A percentile compares a stretch with the other conserved stretches of the same genome.
These are phyloP conservation scores for Biscogniauxia marginata DNA, from an alignment of 2,329 filamentous ascomycete species.

Conservation along the genomic window DNA sequence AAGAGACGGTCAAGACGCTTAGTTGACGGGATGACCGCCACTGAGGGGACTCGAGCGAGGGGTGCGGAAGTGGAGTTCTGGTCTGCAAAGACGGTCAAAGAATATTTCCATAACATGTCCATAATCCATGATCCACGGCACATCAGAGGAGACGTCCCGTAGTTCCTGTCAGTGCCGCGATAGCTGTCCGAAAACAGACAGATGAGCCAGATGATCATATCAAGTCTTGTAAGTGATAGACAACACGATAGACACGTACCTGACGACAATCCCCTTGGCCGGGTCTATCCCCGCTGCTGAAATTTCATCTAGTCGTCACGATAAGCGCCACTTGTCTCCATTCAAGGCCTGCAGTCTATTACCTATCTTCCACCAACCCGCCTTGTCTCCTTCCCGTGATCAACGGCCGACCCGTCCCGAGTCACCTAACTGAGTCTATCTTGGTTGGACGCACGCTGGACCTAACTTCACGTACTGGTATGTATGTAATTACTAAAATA, in stretches of 20 bases:
- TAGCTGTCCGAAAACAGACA: not conserved
- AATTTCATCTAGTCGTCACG: slow-evolving; percentile 10
- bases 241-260: not conserved
- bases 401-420: slow-evolving; percentile 5
- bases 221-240: not conserved
- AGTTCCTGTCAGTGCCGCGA: not conserved
- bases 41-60: not conserved
- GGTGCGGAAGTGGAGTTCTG: not conserved
- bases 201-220: not conserved
- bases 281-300: not conserved
- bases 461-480: no score
- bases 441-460: not conserved
- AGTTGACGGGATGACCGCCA: not conserved
- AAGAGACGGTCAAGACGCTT: not conserved
- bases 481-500: not conserved
- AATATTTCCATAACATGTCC: not conserved
- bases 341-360: slow-evolving; percentile 21
- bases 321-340: slow-evolving; percentile 33
- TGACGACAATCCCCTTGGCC: not conserved
- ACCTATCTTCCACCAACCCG: slow-evolving; percentile 15
- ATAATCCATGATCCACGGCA: not conserved
- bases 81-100: not conserved
- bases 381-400: slow-evolving; percentile 12
- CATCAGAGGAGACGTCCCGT: not conserved
- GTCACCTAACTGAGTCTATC: slow-evolving; percentile 2